Evolutionary conservation across 805 yeast genomes (phyloP).

Genomic region (Yarrowia bubula): DNA sequence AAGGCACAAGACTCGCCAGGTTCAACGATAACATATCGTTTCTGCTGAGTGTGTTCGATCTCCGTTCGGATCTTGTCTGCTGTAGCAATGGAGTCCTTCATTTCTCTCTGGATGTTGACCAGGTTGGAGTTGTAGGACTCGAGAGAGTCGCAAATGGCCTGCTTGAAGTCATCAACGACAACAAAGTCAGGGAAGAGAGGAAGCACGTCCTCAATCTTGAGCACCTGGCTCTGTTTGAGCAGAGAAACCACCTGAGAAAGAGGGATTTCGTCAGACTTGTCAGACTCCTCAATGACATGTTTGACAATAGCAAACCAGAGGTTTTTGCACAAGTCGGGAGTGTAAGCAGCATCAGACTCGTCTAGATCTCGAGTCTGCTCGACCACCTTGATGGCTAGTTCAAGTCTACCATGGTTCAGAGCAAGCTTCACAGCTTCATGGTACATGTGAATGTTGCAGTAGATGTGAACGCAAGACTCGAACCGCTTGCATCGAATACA

Average conservation of each 20-base stretch:
- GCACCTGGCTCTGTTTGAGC: conserved; percentile 37
- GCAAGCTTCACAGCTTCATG: conserved; percentile 83
- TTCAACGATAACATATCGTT: conserved; percentile 63
- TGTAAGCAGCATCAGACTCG: conserved; percentile 37
- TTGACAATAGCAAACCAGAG: conserved; percentile 65
- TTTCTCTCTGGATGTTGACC: conserved; percentile 62
- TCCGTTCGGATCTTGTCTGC: conserved; percentile 58
- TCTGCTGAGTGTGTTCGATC: conserved; percentile 42
- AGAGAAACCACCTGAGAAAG: conserved; percentile 30
- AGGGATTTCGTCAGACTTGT: conserved; percentile 38
- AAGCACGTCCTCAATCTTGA: conserved; percentile 72
- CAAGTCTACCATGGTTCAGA: conserved; percentile 55
- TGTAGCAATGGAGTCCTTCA: conserved; percentile 67
- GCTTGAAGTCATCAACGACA: conserved; percentile 77
- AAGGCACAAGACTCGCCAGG: conserved; percentile 80
- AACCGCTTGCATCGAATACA: conserved; percentile 59
- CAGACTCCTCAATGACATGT: conserved; percentile 42
- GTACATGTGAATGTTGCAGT: conserved; percentile 62
- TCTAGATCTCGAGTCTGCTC: conserved; percentile 49
- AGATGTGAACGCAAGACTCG: conserved; percentile 70
- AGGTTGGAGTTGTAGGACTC: conserved; percentile 58
- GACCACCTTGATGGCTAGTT: conserved; percentile 56
- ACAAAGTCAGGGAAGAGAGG: conserved; percentile 83
- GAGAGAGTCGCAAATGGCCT: conserved; percentile 76
- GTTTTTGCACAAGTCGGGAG: conserved; percentile 19